Conservation (phyloP, 2,329 filamentous ascomycete species). For the Trichophyton simii region DNA sequence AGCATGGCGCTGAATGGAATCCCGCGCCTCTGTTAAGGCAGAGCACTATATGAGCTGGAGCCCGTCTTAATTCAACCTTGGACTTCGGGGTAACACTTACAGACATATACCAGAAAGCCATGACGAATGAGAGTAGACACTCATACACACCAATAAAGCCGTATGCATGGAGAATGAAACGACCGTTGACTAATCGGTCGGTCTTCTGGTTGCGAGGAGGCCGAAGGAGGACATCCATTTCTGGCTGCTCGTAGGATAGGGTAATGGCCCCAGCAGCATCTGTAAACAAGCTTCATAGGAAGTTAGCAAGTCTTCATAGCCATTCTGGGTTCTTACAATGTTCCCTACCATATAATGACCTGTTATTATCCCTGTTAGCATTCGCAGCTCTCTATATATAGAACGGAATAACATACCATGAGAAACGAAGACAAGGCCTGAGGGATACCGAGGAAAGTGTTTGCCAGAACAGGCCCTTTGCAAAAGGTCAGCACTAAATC, state of each 20-base stretch:
- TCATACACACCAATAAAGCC: constrained; percentile 55
- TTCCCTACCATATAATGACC: constrained; percentile 47
- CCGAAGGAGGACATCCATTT: constrained; percentile 60
- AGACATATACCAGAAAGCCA: constrained; percentile 53
- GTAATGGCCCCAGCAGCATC: constrained; percentile 62
- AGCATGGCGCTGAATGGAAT: constrained; percentile 53
- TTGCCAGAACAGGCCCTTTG: constrained; percentile 57
- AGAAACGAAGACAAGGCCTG: constrained; percentile 62
- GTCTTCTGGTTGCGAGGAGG: constrained; percentile 55
- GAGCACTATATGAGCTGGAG: constrained; percentile 25
- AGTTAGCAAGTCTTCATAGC: constrained; percentile 6
- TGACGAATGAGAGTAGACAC: constrained; percentile 48
- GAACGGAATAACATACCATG: constrained; percentile 34
- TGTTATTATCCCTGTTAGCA: not conserved
- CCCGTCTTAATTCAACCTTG: constrained; percentile 24
- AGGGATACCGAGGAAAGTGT: constrained; percentile 58
- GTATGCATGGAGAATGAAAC: constrained; percentile 61
- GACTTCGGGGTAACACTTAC: constrained; percentile 1
- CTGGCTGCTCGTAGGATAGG: constrained; percentile 63
- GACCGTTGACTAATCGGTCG: constrained; percentile 61
- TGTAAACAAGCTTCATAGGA: constrained; percentile 48
- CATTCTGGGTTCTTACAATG: constrained; percentile 1
- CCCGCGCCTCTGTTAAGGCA: constrained; percentile 36
- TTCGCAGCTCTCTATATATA: not conserved
- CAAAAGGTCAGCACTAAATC: not conserved